phyloP scores from a whole-genome alignment of 2,329 filamentous ascomycete genomes.

The Ilyonectria robusta region DNA sequence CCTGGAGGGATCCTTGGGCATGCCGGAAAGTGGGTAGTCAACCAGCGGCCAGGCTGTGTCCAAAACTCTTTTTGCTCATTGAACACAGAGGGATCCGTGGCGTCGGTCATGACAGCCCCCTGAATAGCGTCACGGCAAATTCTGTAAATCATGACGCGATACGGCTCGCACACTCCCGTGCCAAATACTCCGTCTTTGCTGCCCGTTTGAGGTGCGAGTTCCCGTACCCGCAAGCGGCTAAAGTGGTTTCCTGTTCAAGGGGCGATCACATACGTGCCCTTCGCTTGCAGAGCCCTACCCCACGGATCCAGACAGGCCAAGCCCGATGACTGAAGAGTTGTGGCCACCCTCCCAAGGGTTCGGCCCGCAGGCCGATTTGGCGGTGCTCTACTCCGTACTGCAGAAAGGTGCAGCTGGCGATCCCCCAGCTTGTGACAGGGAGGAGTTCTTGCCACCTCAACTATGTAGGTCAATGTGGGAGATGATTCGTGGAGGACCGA shows the following conservation, averaged over 20 bases:
- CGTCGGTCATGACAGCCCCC: not conserved
- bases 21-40: not conserved
- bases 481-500: slow-evolving; percentile 18
- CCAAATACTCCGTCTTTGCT: not conserved
- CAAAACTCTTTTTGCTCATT: not conserved
- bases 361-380: slow-evolving; percentile 6
- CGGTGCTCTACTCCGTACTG: not conserved
- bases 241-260: not conserved
- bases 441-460: slow-evolving; percentile 7
- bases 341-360: slow-evolving; percentile 12
- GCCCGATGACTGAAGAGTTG: not conserved
- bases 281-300: not conserved
- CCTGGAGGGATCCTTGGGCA: not conserved
- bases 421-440: slow-evolving; percentile 6
- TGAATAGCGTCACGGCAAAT: not conserved
- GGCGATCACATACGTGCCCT: slow-evolving; percentile 1
- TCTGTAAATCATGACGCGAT: not conserved
- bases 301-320: not conserved
- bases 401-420: slow-evolving; percentile 1
- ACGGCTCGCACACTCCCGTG: not conserved
- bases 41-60: not conserved
- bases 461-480: not conserved
- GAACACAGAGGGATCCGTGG: not conserved
- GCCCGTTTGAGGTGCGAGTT: not conserved
- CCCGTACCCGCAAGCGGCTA: not conserved